Base-by-base conservation (phyloP, 495 filamentous ascomycete species). In the Physcia stellaris region DNA sequence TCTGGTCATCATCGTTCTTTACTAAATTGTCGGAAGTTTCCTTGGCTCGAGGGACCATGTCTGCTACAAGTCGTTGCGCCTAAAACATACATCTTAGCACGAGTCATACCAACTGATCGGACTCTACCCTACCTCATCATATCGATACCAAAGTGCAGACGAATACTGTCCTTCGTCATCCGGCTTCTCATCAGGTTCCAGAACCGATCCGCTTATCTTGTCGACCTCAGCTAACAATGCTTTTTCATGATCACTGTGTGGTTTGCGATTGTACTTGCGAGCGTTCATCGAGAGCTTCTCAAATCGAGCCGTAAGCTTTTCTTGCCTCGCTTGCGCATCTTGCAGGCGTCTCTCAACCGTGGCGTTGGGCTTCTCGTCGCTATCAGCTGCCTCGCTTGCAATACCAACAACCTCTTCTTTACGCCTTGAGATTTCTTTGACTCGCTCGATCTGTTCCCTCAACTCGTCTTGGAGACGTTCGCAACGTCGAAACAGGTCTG, bases 401-500 rank as follows among this genome's bases (percentile, higher is more conserved):
- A 85, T 63, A 6, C 58, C 60, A 24, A 20, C 22, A 22, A 23
- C 13, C 13, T 38, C 4, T 38, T 24, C 22, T 28, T 24, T 38
- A 16, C 22, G 19, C 35, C 15, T 23, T 28, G 22, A n/a, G n/a
- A n/a, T 68, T 54, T 83, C 72, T n/a, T 71, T 70, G 4, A 75
- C 68, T 45, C 77, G 74, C 42, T 54, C 63, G 31, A 93, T 66
- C 53, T 93, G 86, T 24, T 77, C 73, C 20, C 61, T 58, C 36
- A 93, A 65, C 55, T 93, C 84, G 2, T 64, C 61, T 49, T 74
- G 76, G 28, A 94, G 58, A 11, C 77, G 63, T 49, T 85, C 73
- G 48, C 81, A 87, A 17, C 80, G 70, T 12, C 77, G 68, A 62
- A 93, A 93, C 6, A 94, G 63, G 49, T 92, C 83, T 1, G 86